Conservation (phyloP, 495 filamentous ascomycete genomes). For the Tuber microsphaerosporum region DNA sequence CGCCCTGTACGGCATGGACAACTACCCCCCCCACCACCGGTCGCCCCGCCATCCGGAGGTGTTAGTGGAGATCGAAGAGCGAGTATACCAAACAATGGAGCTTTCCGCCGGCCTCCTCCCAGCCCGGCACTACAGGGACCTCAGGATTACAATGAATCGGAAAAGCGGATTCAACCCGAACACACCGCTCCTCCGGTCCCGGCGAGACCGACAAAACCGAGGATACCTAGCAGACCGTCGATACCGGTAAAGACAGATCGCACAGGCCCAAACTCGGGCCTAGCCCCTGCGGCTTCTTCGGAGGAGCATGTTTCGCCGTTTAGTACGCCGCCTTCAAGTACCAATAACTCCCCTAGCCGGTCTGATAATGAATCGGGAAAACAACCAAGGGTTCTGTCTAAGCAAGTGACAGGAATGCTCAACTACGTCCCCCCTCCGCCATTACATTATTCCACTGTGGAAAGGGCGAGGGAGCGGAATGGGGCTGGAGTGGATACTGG, state of each 20-base stretch:
- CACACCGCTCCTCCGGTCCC: constrained; percentile 48
- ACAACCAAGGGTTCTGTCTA: constrained; percentile 13
- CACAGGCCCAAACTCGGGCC: constrained; percentile 20
- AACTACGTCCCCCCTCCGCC: constrained; percentile 46
- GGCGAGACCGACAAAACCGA: constrained; percentile 74
- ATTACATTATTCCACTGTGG: constrained; percentile 41
- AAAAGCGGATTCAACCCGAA: neutral
- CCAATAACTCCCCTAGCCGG: constrained; percentile 50
- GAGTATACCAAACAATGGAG: neutral
- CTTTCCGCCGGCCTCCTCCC: constrained; percentile 18
- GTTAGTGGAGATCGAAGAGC: constrained; percentile 11
- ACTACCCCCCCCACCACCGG: constrained; percentile 10
- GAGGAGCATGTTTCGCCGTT: constrained; percentile 73
- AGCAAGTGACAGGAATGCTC: constrained; percentile 45
- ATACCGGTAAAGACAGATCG: constrained; percentile 38
- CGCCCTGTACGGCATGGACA: constrained; percentile 22
- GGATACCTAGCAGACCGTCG: constrained; percentile 52
- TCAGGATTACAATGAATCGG: constrained; percentile 10
- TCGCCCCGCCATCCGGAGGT: constrained; percentile 2
- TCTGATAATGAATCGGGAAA: constrained; percentile 34
- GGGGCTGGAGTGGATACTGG: constrained; percentile 18
- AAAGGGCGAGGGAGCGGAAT: constrained; percentile 22
- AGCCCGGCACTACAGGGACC: constrained; percentile 18
- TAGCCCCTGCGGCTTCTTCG: constrained; percentile 35
- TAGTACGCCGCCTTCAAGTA: constrained; percentile 77